Evolutionary conservation across 1,139 yeast genomes (phyloP).

Genomic region (Zygosaccharomyces sapae): DNA sequence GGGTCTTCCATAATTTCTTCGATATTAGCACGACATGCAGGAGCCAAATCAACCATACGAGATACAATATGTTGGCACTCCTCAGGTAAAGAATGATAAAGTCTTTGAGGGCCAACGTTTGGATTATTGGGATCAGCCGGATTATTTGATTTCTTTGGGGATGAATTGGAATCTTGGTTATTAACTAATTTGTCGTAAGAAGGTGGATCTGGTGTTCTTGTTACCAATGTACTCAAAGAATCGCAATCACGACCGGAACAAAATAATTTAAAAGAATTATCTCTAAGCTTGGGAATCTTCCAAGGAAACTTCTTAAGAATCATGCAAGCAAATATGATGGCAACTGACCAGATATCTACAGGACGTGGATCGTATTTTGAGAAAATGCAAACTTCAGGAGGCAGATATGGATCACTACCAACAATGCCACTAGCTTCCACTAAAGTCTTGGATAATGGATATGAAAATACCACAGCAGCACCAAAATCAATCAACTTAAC

Average conservation of each 20-base stretch:
- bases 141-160: constrained; percentile 21
- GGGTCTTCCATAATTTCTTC: constrained; percentile 77
- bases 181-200: constrained; percentile 30
- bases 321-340: constrained; percentile 93
- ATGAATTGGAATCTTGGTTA: constrained; percentile 8
- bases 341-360: constrained; percentile 93
- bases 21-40: constrained; percentile 79
- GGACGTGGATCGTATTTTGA: constrained; percentile 87
- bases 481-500: constrained; percentile 92
- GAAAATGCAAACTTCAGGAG: constrained; percentile 85
- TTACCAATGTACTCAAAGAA: constrained; percentile 40
- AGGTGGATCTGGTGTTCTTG: constrained; percentile 40
- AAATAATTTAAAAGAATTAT: constrained; percentile 67
- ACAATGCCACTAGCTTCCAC: constrained; percentile 88
- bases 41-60: constrained; percentile 75
- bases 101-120: constrained; percentile 65
- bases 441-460: constrained; percentile 77
- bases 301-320: constrained; percentile 91
- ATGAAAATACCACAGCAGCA: constrained; percentile 86
- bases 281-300: constrained; percentile 89
- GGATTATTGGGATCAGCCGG: constrained; percentile 42
- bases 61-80: constrained; percentile 64
- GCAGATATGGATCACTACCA: constrained; percentile 90
- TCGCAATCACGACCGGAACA: constrained; percentile 45
- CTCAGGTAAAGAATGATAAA: constrained; percentile 64